phyloP scores from a whole-genome alignment of 768 basidiomycete species.

The Gelatoporia subvermispora region DNA sequence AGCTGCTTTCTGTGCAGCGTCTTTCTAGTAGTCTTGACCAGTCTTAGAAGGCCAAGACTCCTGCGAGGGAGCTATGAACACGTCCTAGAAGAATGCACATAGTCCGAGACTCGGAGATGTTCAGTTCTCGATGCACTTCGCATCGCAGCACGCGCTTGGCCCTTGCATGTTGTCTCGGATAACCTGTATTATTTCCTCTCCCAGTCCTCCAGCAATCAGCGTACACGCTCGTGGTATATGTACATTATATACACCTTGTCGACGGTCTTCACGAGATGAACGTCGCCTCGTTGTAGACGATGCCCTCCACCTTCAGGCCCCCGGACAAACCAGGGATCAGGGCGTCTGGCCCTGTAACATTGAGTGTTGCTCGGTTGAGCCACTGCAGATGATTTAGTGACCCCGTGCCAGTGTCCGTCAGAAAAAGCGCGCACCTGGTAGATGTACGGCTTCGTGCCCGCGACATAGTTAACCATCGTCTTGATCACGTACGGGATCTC shows the following conservation, averaged over 20 bases:
- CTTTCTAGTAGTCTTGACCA: too few relatives aligned
- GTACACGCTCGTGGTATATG: too few relatives aligned
- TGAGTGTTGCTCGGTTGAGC: constrained; percentile 50
- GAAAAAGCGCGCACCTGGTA: constrained; percentile 81
- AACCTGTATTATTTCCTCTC: too few relatives aligned
- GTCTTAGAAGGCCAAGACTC: too few relatives aligned
- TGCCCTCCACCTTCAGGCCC: constrained; percentile 53
- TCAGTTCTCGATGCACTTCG: too few relatives aligned
- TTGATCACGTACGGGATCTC: constrained; percentile 93
- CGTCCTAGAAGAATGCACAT: too few relatives aligned
- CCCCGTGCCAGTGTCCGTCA: not conserved
- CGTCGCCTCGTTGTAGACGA: constrained; percentile 83
- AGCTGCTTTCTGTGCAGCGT: too few relatives aligned
- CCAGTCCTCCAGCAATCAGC: too few relatives aligned
- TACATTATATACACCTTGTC: not conserved
- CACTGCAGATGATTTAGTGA: constrained; percentile 38
- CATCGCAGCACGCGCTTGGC: too few relatives aligned
- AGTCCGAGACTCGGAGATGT: too few relatives aligned
- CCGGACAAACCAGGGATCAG: constrained; percentile 36
- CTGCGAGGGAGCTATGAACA: too few relatives aligned
- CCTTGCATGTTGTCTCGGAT: too few relatives aligned
- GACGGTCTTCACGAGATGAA: constrained; percentile 63
- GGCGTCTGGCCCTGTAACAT: constrained; percentile 38
- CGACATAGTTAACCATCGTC: constrained; percentile 88
- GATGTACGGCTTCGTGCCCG: constrained; percentile 90